These are phyloP conservation scores for Areca catechu DNA, from an alignment of 176 grass and related monocot genomes.

Conservation along the genomic window DNA sequence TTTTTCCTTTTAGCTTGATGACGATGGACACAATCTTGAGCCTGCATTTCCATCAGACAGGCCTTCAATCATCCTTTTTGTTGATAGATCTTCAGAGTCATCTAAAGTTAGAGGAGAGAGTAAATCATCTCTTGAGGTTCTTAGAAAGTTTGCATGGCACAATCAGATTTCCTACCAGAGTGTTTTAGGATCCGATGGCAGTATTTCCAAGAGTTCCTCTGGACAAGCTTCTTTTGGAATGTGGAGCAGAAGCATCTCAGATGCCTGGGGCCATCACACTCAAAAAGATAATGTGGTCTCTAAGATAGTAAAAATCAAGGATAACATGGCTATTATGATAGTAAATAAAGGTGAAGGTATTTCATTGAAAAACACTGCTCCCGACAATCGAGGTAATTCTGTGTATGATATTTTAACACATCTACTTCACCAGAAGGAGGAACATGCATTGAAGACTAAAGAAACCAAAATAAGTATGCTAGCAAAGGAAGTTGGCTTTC, in stretches of 20 bases:
- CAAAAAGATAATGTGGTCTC: slow-evolving; percentile 40
- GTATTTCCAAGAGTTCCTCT: slow-evolving; percentile 22
- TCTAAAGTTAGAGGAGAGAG: slow-evolving; percentile 70
- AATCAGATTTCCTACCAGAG: slow-evolving; percentile 39
- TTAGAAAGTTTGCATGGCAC: slow-evolving; percentile 60
- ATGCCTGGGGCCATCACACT: slow-evolving; percentile 17
- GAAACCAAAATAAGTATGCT: slow-evolving; percentile 61
- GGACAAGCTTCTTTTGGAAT: slow-evolving; percentile 34
- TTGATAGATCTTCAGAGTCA: slow-evolving; percentile 64
- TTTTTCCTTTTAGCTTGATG: slow-evolving; percentile 45
- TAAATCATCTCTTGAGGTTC: slow-evolving; percentile 55
- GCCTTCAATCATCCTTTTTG: slow-evolving; percentile 75
- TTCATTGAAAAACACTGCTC: slow-evolving; percentile 33
- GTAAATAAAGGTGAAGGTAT: slow-evolving; percentile 58
- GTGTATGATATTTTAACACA: slow-evolving; percentile 67
- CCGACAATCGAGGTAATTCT: slow-evolving; percentile 21
- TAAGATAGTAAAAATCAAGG: slow-evolving; percentile 53
- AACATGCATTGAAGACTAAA: slow-evolving; percentile 32
- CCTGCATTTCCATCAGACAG: slow-evolving; percentile 59
- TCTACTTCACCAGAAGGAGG: slow-evolving; percentile 63
- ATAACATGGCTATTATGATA: slow-evolving; percentile 70
- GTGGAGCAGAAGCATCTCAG: slow-evolving; percentile 28
- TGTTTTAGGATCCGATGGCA: slow-evolving; percentile 13
- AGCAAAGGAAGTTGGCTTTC: slow-evolving; percentile 64
- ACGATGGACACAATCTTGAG: slow-evolving; percentile 37